phyloP scores from a whole-genome alignment of 2,329 filamentous ascomycete species.

The Scytalidium sp. region DNA sequence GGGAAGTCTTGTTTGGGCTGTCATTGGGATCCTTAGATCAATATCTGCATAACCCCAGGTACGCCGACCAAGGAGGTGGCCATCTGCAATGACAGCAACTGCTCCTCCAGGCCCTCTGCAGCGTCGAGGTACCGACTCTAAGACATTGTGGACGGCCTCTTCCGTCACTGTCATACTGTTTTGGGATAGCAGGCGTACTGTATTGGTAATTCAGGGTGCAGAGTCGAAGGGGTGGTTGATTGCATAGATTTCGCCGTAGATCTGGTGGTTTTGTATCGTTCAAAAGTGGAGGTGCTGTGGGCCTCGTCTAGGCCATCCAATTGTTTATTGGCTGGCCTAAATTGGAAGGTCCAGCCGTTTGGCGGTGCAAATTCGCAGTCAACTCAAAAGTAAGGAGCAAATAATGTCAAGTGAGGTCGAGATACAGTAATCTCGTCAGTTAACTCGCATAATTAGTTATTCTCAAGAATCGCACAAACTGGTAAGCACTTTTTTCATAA shows the following conservation, averaged over 20 bases:
- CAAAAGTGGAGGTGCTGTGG: background rate
- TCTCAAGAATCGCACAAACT: no score
- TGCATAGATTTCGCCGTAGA: background rate
- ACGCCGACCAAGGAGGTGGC: slow-evolving; percentile 34
- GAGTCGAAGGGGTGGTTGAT: background rate
- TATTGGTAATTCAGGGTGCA: background rate
- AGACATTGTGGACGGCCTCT: background rate
- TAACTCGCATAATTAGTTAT: no score
- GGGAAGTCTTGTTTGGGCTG: slow-evolving; percentile 33
- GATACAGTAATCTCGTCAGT: no score
- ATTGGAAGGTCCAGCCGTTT: no score
- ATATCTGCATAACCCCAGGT: slow-evolving; percentile 43
- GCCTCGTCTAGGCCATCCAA: background rate
- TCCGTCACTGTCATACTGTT: background rate
- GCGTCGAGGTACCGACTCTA: slow-evolving; percentile 14
- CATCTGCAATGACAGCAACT: slow-evolving; percentile 39
- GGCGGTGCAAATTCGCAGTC: no score
- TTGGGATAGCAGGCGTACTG: background rate
- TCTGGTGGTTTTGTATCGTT: background rate
- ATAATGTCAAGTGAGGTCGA: no score
- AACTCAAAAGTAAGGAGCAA: no score
- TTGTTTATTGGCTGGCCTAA: no score
- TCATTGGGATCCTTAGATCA: slow-evolving; percentile 33
- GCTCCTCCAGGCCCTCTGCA: slow-evolving; percentile 39
- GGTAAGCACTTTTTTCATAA: no score